Conservation (phyloP, 257 asterid genomes). For the Petunia axillaris region DNA sequence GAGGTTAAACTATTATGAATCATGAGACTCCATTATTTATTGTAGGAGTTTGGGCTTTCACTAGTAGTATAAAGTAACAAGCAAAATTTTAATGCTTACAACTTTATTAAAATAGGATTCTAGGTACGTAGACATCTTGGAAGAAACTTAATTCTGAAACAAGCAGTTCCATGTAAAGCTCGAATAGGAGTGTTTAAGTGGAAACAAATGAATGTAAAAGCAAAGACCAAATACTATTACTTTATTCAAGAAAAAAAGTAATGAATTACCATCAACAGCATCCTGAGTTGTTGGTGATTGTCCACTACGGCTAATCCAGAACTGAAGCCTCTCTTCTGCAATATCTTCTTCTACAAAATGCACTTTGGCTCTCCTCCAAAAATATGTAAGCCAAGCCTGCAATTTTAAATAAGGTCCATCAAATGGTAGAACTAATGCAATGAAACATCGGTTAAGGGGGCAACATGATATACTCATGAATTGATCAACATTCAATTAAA, state of each 20-base stretch:
- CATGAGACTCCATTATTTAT: not conserved
- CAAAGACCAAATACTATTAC: not conserved
- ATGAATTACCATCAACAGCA: slow-evolving; percentile 83
- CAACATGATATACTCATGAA: not conserved
- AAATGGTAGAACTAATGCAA: slow-evolving; percentile 18
- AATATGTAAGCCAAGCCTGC: slow-evolving; percentile 98
- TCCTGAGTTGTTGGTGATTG: slow-evolving; percentile 89
- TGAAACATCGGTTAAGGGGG: slow-evolving; percentile 3
- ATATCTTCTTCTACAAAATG: slow-evolving; percentile 95
- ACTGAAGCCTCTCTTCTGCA: slow-evolving; percentile 89
- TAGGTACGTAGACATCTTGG: not conserved
- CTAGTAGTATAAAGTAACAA: not conserved
- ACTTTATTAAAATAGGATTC: not conserved
- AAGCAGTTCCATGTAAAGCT: not conserved
- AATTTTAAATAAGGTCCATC: slow-evolving; percentile 10
- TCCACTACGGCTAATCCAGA: slow-evolving; percentile 87
- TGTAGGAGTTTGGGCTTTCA: slow-evolving; percentile 17
- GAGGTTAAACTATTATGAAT: not conserved
- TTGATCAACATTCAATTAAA: not conserved
- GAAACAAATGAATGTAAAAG: not conserved
- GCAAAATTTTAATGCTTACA: not conserved
- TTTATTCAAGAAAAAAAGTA: not conserved
- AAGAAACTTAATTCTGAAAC: not conserved
- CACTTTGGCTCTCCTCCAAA: slow-evolving; percentile 97
- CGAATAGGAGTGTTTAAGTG: not conserved